Base-by-base conservation (phyloP, 2,329 filamentous ascomycete species). In the Sporothrix dimorphospora region DNA sequence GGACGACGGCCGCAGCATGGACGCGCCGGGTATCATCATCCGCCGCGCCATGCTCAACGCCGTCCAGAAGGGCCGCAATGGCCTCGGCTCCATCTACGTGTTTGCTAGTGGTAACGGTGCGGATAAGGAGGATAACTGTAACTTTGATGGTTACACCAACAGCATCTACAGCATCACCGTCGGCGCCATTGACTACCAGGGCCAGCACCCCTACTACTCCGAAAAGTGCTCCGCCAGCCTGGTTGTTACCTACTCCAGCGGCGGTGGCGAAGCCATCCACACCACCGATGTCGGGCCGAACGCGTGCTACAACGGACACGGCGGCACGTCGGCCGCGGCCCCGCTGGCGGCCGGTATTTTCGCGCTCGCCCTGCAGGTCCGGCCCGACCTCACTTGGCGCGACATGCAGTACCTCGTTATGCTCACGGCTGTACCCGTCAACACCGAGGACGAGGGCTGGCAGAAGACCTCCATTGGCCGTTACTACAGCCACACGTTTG, bases 61-160 rank as follows among this genome's bases (percentile, higher is more conserved):
- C 45, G 87, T 98, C 12, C 94, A 98, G 79, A 90, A 97, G 73
- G 96, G 96, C 55, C 92, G 96, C 69, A 86, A 84, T 67, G 93
- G 94, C 3, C 89, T 91, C 70, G 96, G 96, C 9, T 97, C 94
- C 38, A 92, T 99, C 76, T 99, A 94, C 78, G 96, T 99, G 71
- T 99, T 99, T 81, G 96, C 96, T 57, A 94, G 95, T 76, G 96
- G 96, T 73, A 99, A 99, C 79, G 96, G 96, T 72, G 97, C 95
- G 11, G 85, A 86, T 3, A 89, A 85, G 75, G 94, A 93, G 63
- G 96, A 99, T 81, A 98, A 99, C 82, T 99, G 96, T 87, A 99
- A 99, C 81, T 99, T 99, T 80, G 96, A 99, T 79, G 96, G 96
- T 51, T 99, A 99, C 82, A 99, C 96, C 73, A 99, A 99, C 84